Base-by-base conservation (phyloP, 345 rosid species). In the Eucalyptus decipiens region DNA sequence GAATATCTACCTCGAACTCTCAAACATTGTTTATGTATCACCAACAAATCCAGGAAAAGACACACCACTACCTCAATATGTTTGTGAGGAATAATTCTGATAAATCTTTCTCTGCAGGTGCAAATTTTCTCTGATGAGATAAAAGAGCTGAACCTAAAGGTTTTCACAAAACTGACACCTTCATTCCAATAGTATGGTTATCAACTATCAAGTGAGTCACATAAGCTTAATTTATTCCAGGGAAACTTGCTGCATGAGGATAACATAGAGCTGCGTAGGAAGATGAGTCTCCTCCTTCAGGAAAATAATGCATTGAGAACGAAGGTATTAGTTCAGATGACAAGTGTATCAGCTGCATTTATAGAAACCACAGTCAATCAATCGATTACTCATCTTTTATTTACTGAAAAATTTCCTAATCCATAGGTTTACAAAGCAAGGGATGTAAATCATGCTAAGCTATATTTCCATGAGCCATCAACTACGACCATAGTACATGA, bases 341-440 rank as follows among this genome's bases (percentile, higher is more conserved):
- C 89, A 87, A 52, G 83, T 21, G 81, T 26, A 34, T 86, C 17
- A 52, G 88, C 51, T 83, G 42, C 30, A 67, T 88, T 90, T 80
- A 48, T 81, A 87, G 86, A 80, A 54, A 91, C 86, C 56, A 87
- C 81, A 86, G 47, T 48, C 43, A 34, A 90, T 50, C 80, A 88
- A 89, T 50, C 80, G 88, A 89, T 88, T 86, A 45, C 28, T 76
- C 30, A 21, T 76, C 83, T 37, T 40, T 76, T 49, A 86, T 87
- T 11, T 86, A 62, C 60, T 60, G 56, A 86, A 80, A 90, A 54
- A 86, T 88, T 86, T 89, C 65, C 43, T 85, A 86, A 88, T 69
- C 90, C 90, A 94, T 23, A 76, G 95, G 93, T 91, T 51, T 95
- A 94, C 90, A 95, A 93, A 92, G 90, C 91, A 86, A 92, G 94